Evolutionary conservation across 495 filamentous ascomycete species (phyloP).

Genomic region (Aspergillus wentii): DNA sequence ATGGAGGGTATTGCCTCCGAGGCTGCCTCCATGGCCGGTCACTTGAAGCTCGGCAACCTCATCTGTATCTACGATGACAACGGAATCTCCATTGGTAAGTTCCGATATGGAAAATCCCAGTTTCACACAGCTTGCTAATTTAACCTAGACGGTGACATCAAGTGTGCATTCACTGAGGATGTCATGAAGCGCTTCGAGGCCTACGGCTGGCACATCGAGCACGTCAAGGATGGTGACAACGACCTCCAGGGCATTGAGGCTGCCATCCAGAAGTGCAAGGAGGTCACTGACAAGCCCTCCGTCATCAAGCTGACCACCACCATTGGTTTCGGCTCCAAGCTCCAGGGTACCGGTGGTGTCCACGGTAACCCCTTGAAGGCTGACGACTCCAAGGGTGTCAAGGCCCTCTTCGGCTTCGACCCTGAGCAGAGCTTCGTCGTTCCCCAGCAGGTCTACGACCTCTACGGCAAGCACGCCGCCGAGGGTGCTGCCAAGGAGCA

Average conservation of each 20-base stretch:
- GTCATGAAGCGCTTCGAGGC: conserved; percentile 92
- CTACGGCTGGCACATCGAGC: conserved; percentile 92
- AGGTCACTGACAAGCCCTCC: conserved; percentile 91
- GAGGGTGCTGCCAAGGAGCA: conserved; percentile 86
- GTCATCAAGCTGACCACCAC: conserved; percentile 97
- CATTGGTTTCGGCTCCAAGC: conserved; percentile 94
- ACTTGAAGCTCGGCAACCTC: conserved; percentile 95
- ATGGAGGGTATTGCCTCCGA: conserved; percentile 97
- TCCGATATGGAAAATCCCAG: background rate
- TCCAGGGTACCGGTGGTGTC: conserved; percentile 89
- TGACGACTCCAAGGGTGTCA: conserved; percentile 87
- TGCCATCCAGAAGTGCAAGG: conserved; percentile 78
- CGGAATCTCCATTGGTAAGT: conserved; percentile 83
- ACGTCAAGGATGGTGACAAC: conserved; percentile 85
- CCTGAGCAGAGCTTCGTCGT: conserved; percentile 91
- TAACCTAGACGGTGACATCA: conserved; percentile 81
- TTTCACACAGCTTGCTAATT: background rate
- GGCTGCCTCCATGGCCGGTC: conserved; percentile 87
- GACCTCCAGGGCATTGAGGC: conserved; percentile 85
- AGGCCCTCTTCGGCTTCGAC: conserved; percentile 93
- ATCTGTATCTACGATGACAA: conserved; percentile 98
- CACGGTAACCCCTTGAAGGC: conserved; percentile 93
- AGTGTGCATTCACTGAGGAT: conserved; percentile 95
- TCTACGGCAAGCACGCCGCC: conserved; percentile 74
- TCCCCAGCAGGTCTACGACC: conserved; percentile 89